Base-by-base conservation (phyloP, 2,329 filamentous ascomycete species). In the Diaporthe vexans region DNA sequence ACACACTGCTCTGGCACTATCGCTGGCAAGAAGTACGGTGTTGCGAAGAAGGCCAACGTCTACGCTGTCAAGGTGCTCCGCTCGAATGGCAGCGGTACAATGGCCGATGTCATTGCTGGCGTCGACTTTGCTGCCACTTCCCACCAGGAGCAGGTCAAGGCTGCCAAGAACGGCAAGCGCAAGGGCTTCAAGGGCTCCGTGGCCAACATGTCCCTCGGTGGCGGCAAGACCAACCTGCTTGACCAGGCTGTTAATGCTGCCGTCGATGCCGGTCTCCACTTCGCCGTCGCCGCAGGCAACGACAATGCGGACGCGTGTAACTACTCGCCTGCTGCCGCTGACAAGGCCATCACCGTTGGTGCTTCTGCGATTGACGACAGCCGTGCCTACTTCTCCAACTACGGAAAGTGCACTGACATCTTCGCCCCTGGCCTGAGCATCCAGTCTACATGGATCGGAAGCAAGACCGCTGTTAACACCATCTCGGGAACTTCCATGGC, bases 351-450 rank as follows among this genome's bases (percentile, higher is more conserved):
- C 84, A 99, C 97, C 74, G 97, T 99, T 77, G 97, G 96, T 86
- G 97, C 97, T 79, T 97, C 95, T 59, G 97, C 94, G 79, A 91
- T 99, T 75, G 91, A 93, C 81, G 97, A 99, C 83, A 94, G 95
- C 89, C 96, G 97, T 86, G 97, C 97, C 78, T 99, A 98, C 91
- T 99, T 99, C 92, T 99, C 97, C 91, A 99, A 99, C 94, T 98
- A 93, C 86, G 97, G 97, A 85, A 97, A 96, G 90, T 99, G 97
- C 91, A 98, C 96, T 84, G 97, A 99, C 86, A 98, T 99, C 90
- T 99, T 99, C 82, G 97, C 95, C 77, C 97, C 97, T 76, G 97
- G 97, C 82, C 90, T 98, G 81, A 98, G 95, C 92, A 98, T 99
- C 81, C 91, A 94, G 81, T 99, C 97, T 78, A 98, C 97, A 84